Evolutionary conservation across 2,329 filamentous ascomycete genomes (phyloP), one percentile per base, ranked within the genome.

Genomic region (Microascus cirrosus): DNA sequence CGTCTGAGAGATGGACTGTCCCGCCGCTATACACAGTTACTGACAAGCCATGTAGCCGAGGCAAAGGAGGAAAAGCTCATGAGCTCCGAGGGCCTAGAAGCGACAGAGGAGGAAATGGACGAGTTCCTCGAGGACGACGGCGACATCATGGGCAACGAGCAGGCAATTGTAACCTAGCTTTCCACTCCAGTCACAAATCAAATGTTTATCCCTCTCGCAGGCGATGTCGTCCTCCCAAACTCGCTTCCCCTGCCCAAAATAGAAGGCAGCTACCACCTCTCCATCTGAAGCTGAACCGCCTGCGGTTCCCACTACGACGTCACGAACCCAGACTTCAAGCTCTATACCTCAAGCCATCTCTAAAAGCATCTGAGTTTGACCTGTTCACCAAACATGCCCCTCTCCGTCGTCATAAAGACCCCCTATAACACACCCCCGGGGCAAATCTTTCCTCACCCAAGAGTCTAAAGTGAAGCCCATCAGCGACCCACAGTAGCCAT

Each of bases 61-160:
- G 83, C 85, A 59, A 87, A 85, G 68, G 80, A 84, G 61, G 82
- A 80, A 63, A 85, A 83, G 64, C 74, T 87, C 60, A 86, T 87
- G 82, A 84, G 79, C 66, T 85, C 83, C 8, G 81, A 83, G 32
- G 84, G 84, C 1, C 70, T 87, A 58, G 83, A 86, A 64, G 83
- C 82, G 6, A 85, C 79, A 3, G 79, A 84, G 62, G 76, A 83
- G 58, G 83, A 86, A 64, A 78, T 83, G 69, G 73, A 82, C 53
- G 79, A 79, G 62, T 76, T 76, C 1, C 65, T 79, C 53, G 73
- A 77, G 56, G 74, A 74, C 54, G 67, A 70, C 18, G 63, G 66
- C 35, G 65, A 63, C 48, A 58, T 64, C 15, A 67, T 50, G 60
- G 62, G 25, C 42, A 58, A n/a, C 39, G 39, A 45, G 15, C 39